Evolutionary conservation across 75 land plant genomes (phyloP).

Genomic region (Adiantum capillusveneris): DNA sequence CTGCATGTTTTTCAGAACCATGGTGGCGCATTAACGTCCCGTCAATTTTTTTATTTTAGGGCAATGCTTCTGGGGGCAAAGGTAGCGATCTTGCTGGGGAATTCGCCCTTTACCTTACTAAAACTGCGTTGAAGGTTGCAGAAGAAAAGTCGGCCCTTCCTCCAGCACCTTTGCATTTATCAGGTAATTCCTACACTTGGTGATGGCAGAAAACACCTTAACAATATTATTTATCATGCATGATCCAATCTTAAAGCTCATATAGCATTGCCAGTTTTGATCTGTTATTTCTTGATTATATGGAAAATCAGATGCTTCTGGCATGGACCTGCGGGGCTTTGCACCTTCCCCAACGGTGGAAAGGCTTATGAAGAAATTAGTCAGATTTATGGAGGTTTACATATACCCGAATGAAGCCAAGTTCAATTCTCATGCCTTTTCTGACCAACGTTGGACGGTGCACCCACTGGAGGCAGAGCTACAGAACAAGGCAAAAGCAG

Average conservation of each 20-base stretch:
- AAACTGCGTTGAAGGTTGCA: slow-evolving; percentile 51
- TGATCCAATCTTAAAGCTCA: no score
- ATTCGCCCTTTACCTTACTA: slow-evolving; percentile 40
- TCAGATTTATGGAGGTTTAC: slow-evolving; percentile 74
- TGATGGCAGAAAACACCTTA: no score
- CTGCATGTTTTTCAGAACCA: no score
- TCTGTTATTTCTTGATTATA: no score
- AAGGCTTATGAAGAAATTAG: slow-evolving; percentile 45
- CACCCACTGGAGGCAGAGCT: slow-evolving; percentile 84
- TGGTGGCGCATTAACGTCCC: no score
- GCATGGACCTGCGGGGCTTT: slow-evolving; percentile 32
- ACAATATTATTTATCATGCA: no score
- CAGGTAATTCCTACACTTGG: background rate
- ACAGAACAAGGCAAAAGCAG: slow-evolving; percentile 65
- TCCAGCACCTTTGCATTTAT: no score
- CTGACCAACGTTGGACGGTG: slow-evolving; percentile 69
- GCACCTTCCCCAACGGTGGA: slow-evolving; percentile 52
- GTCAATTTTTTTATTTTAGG: slow-evolving; percentile 34
- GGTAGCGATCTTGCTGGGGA: slow-evolving; percentile 56
- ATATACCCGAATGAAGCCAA: slow-evolving; percentile 81
- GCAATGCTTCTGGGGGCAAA: slow-evolving; percentile 94
- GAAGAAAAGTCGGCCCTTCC: slow-evolving; percentile 15
- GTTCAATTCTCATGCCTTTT: slow-evolving; percentile 54
- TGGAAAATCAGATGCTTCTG: slow-evolving; percentile 1
- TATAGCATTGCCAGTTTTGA: no score